Conservation (phyloP, 108 stramenopile genomes). For the Seminavis robusta region DNA sequence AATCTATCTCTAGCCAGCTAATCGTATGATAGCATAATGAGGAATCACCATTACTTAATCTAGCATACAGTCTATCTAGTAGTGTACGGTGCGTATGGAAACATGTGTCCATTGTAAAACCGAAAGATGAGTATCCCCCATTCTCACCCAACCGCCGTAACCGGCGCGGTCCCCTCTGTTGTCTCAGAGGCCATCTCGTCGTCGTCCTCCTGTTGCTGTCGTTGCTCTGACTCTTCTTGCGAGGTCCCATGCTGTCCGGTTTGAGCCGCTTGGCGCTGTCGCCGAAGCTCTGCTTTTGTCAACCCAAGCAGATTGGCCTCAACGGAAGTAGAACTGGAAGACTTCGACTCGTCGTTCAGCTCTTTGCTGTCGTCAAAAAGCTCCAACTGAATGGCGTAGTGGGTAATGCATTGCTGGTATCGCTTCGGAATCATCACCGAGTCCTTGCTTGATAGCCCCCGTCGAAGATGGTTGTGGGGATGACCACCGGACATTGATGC, state of each 20-base stretch:
- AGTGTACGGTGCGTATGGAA: too few species aligned
- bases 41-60: too few species aligned
- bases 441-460: too few species aligned
- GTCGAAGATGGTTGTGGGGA: neutral
- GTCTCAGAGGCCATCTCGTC: slow-evolving; percentile 8
- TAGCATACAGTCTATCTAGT: neutral
- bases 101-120: too few species aligned
- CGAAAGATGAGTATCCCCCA: too few species aligned
- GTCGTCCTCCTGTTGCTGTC: slow-evolving; percentile 7
- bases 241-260: neutral
- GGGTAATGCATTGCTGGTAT: slow-evolving; percentile 33
- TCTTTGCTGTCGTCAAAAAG: slow-evolving; percentile 13
- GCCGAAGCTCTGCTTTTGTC: slow-evolving; percentile 25
- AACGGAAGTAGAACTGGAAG: slow-evolving; percentile 37
- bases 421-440: too few species aligned
- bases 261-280: slow-evolving; percentile 6
- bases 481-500: too few species aligned
- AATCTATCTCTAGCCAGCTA: too few species aligned
- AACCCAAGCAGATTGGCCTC: slow-evolving; percentile 40
- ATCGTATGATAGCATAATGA: too few species aligned
- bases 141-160: slow-evolving; percentile 9
- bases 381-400: slow-evolving; percentile 62
- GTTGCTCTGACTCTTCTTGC: too few species aligned
- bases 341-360: slow-evolving; percentile 13
- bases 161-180: neutral